Conservation (phyloP, 1,284 basidiomycete genomes). For the Ganoderma lingzhi region DNA sequence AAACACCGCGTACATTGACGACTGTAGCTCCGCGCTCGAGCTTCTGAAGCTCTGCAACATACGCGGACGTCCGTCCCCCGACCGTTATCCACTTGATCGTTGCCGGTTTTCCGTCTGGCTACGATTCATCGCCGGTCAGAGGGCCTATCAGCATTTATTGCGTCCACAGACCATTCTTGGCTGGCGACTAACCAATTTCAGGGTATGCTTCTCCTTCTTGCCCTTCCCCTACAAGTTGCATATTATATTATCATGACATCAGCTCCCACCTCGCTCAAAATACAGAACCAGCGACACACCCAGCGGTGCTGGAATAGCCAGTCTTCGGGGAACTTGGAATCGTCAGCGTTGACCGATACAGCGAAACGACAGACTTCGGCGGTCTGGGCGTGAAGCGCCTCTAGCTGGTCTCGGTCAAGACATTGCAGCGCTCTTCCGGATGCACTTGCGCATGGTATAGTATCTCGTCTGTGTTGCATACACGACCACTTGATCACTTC, state of each 20-base stretch:
- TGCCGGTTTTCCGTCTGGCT: slow-evolving; percentile 77
- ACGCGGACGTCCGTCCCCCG: slow-evolving; percentile 84
- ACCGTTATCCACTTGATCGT: slow-evolving; percentile 84
- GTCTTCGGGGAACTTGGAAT: slow-evolving; percentile 70
- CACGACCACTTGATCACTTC: not conserved
- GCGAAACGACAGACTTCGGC: slow-evolving; percentile 68
- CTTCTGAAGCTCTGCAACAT: slow-evolving; percentile 72
- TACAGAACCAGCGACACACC: slow-evolving; percentile 49
- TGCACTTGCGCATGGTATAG: slow-evolving; percentile 83
- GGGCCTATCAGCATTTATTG: not conserved
- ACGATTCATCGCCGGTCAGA: not conserved
- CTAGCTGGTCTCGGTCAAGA: slow-evolving; percentile 61
- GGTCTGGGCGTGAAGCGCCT: slow-evolving; percentile 64
- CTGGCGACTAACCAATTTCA: slow-evolving; percentile 57
- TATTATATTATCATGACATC: not conserved
- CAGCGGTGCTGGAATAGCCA: slow-evolving; percentile 81
- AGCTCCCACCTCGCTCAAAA: slow-evolving; percentile 19
- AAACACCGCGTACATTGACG: not conserved
- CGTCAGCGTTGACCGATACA: slow-evolving; percentile 79
- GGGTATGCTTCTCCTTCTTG: slow-evolving; percentile 61
- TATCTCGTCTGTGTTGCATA: slow-evolving; percentile 66
- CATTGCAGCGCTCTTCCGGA: slow-evolving; percentile 75
- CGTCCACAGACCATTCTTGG: no score
- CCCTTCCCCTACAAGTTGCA: slow-evolving; percentile 29
- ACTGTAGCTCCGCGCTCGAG: slow-evolving; percentile 31